Conservation (phyloP, 306 rosid species). For the Vicia villosa region DNA sequence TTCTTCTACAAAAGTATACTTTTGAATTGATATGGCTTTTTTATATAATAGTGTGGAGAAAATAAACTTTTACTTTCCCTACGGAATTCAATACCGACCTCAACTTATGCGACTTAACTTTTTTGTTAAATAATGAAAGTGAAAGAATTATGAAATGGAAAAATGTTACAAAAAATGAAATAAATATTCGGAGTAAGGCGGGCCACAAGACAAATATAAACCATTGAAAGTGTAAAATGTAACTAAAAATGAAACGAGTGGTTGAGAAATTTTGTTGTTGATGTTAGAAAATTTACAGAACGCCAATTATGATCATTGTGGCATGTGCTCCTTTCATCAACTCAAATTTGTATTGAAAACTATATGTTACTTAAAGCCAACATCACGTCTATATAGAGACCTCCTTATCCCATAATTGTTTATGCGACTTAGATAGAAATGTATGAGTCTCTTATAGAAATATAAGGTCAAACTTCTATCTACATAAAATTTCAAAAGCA, state of each 20-base stretch:
- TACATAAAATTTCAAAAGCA: neutral
- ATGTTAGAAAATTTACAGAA: slow-evolving; percentile 14
- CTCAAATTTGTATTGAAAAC: neutral
- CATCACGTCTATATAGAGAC: neutral
- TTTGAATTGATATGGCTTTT: no score
- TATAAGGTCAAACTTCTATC: neutral
- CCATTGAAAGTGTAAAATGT: slow-evolving; percentile 34
- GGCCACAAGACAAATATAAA: slow-evolving; percentile 13
- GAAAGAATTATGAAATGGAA: neutral
- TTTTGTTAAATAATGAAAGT: neutral
- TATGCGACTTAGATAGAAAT: neutral
- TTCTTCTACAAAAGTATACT: no score
- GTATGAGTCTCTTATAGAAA: neutral
- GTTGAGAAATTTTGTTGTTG: neutral
- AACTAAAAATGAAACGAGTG: no score
- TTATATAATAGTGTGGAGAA: no score
- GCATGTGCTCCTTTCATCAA: neutral
- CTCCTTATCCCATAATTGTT: neutral
- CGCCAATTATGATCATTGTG: neutral
- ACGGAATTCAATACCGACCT: no score
- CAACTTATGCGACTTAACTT: neutral
- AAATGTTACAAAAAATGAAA: neutral
- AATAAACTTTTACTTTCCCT: no score
- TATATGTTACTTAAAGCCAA: no score
- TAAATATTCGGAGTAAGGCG: neutral